These are phyloP conservation scores for Viridothelium virens DNA, from an alignment of 495 filamentous ascomycete species.

Conservation along the genomic window DNA sequence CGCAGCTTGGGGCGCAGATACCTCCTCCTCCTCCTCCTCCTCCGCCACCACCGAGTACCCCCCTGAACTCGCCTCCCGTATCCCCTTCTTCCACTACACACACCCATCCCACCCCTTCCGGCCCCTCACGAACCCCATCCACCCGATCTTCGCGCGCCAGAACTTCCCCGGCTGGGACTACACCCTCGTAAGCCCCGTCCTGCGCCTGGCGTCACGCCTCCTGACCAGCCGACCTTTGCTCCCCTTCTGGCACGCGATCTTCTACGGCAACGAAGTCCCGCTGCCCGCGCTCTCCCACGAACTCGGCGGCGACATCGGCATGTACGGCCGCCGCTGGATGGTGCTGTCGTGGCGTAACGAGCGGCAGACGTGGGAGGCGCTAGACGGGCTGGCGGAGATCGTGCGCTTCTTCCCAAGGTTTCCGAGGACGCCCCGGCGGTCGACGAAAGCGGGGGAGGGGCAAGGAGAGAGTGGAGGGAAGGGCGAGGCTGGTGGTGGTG, in stretches of 20 bases:
- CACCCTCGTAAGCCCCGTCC: background rate
- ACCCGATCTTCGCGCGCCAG: background rate
- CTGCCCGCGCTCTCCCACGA: background rate
- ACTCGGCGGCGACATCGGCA: background rate
- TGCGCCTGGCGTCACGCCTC: background rate
- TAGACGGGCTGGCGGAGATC: background rate
- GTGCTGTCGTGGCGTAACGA: background rate
- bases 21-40: background rate
- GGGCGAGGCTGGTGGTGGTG: no score
- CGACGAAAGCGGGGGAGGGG: background rate
- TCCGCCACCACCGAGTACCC: no score
- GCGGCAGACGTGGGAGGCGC: background rate
- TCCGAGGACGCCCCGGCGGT: background rate
- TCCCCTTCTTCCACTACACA: background rate
- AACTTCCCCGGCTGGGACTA: background rate
- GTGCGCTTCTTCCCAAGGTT: background rate
- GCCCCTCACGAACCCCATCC: constrained; percentile 1
- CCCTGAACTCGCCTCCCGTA: background rate
- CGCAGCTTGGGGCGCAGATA: background rate
- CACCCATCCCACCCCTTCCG: background rate
- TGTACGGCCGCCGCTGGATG: background rate
- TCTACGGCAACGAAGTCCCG: background rate
- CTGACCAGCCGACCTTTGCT: background rate
- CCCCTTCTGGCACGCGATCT: constrained; percentile 1
- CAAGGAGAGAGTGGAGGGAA: background rate